Percentiles rank a stretch among this genome's conserved stretches.
These are phyloP conservation scores for Artemisia tridentata DNA, from an alignment of 129 eudicot species.

Conservation along the genomic window DNA sequence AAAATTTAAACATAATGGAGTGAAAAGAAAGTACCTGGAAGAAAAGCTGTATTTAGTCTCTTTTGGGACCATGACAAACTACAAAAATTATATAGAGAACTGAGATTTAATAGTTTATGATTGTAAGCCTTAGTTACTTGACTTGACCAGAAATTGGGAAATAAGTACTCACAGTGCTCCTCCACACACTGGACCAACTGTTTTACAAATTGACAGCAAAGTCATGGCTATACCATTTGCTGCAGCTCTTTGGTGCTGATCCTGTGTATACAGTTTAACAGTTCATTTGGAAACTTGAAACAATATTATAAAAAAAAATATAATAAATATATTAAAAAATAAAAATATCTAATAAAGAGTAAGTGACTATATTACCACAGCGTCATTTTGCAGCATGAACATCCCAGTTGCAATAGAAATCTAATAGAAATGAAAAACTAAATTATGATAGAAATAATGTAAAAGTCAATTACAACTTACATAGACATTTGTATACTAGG, in stretches of 20 bases:
- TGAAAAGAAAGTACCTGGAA: constrained; percentile 51
- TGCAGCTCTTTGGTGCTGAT: constrained; percentile 86
- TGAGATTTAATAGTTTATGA: background rate
- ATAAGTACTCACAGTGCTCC: constrained; percentile 67
- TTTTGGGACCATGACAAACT: constrained; percentile 82
- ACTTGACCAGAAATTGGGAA: background rate
- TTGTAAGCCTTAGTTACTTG: background rate
- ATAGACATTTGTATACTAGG: background rate
- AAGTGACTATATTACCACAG: constrained; percentile 57
- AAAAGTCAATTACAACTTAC: background rate
- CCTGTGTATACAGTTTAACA: constrained; percentile 38
- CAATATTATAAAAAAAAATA: background rate
- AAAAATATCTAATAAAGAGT: background rate
- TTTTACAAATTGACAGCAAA: constrained; percentile 61
- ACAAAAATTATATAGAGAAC: constrained; percentile 17
- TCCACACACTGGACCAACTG: constrained; percentile 69
- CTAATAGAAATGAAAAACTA: constrained; percentile 28
- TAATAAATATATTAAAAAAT: no score
- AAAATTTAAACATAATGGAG: background rate
- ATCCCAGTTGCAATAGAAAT: constrained; percentile 53
- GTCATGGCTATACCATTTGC: constrained; percentile 85
- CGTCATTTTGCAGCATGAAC: constrained; percentile 72
- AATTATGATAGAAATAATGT: constrained; percentile 3
- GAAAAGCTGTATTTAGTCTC: constrained; percentile 54
- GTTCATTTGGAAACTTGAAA: background rate